Base-by-base conservation (phyloP, 768 basidiomycete species). In the Sarcomyxa edulis region DNA sequence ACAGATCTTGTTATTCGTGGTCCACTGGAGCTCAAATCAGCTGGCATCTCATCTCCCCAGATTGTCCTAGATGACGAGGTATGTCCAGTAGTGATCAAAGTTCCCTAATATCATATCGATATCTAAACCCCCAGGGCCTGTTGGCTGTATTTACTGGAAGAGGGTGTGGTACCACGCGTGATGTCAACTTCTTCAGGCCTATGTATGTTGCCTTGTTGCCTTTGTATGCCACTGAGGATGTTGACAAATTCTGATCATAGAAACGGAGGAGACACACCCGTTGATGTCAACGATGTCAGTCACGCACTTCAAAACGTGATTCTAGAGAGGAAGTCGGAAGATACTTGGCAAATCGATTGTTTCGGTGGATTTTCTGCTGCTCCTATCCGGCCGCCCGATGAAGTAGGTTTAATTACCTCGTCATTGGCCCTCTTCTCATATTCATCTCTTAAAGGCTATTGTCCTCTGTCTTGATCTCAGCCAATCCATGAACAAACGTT, bases 131-230 rank as follows among this genome's bases (percentile, higher is more conserved):
- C n/a, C 36, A 56, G 57, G 57, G 57, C 14, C 37, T 52, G 11
- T 34, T 59, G 0, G 57, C 54, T 12, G 57, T 56, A 10, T 59
- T 54, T 33, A 56, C 52, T 1, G 57, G 57, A 3, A 48, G 57
- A 27, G 57, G 53, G 0, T 59, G 57, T 37, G 55, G 57, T 2
- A 38, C 48, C 0, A 48, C 40, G 5, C 51, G 51, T 14, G 57
- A 59, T 37, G 53, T 56, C 1, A 56, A 56, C 26, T 59, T 59
- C 30, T 59, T 53, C 37, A 39, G 51, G 22, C 57, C 57, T 7
- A 48, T 47, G 57, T 58, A 32, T 7, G 47, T 41, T n/a, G 15
- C n/a, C n/a, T 26, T 21, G 4, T 23, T 37, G 6, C 7, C 16
- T 16, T 23, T n/a, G n/a, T n/a, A 16, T 9, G 9, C 22, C 15